A percentile compares a stretch with the other conserved stretches of the same genome.
Conservation (phyloP, 2,329 filamentous ascomycete genomes). For the Nigrospora oryzae region DNA sequence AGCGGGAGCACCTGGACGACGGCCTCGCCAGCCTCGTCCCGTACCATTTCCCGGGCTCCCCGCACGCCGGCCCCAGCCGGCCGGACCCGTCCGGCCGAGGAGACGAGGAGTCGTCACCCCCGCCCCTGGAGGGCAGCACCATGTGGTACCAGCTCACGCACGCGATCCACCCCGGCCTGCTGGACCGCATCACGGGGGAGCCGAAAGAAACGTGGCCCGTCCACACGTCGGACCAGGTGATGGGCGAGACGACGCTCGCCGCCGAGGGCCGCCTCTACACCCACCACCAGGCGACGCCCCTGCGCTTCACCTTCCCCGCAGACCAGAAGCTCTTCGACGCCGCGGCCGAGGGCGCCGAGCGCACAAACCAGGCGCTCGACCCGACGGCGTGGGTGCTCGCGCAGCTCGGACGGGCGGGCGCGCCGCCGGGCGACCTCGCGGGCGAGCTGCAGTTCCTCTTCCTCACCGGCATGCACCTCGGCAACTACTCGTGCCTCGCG, state of each 20-base stretch:
- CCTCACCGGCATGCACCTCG: constrained; percentile 46
- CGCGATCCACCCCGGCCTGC: constrained; percentile 33
- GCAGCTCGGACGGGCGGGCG: constrained; percentile 8
- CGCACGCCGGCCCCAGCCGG: constrained; percentile 2
- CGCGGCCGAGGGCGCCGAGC: constrained; percentile 13
- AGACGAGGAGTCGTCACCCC: constrained; percentile 10
- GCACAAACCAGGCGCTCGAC: constrained; percentile 21
- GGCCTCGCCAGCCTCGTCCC: constrained; percentile 33
- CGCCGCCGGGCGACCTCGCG: constrained; percentile 31
- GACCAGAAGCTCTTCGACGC: constrained; percentile 16
- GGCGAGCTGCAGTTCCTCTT: constrained; percentile 56
- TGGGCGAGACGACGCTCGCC: constrained; percentile 29
- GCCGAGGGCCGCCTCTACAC: constrained; percentile 30
- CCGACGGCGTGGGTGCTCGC: constrained; percentile 38
- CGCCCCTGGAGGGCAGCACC: constrained; percentile 16
- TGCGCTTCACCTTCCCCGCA: constrained; percentile 20
- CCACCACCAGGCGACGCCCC: constrained; percentile 8
- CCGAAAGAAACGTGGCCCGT: constrained; percentile 37
- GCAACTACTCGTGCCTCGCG: constrained; percentile 50
- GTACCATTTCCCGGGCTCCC: constrained; percentile 28
- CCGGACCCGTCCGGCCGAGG: constrained; percentile 4
- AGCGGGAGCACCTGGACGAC: constrained; percentile 29
- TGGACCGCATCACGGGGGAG: constrained; percentile 38
- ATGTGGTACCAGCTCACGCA: constrained; percentile 47
- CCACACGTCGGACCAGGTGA: constrained; percentile 44